A percentile compares a stretch with the other conserved stretches of the same genome.
These are phyloP conservation scores for Akanthomyces muscarius DNA, from an alignment of 2,329 filamentous ascomycete genomes.

Conservation along the genomic window DNA sequence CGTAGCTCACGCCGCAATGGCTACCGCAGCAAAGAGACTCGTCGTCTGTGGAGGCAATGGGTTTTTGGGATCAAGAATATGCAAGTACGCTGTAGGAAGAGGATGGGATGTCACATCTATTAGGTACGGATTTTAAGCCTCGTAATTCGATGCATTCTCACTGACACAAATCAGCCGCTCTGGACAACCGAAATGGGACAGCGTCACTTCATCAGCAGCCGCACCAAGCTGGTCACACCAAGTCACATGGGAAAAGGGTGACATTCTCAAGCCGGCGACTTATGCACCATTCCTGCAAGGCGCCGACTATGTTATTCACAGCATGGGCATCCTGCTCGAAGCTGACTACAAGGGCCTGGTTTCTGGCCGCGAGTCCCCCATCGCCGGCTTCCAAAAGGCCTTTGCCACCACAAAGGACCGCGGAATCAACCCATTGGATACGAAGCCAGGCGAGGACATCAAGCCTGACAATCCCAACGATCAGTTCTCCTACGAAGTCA, in stretches of 20 bases:
- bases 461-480: slow-evolving; percentile 63
- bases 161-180: slow-evolving; percentile 61
- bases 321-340: slow-evolving; percentile 92
- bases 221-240: slow-evolving; percentile 77
- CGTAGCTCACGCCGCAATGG: slow-evolving; percentile 31
- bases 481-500: slow-evolving; percentile 90
- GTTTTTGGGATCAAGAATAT: slow-evolving; percentile 85
- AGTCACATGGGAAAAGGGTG: slow-evolving; percentile 82
- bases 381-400: slow-evolving; percentile 71
- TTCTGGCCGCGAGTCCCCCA: slow-evolving; percentile 75
- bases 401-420: slow-evolving; percentile 65
- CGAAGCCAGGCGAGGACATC: slow-evolving; percentile 55
- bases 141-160: background rate
- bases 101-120: slow-evolving; percentile 93
- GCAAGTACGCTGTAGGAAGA: slow-evolving; percentile 77
- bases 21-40: slow-evolving; percentile 67
- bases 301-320: slow-evolving; percentile 85
- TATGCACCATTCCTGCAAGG: slow-evolving; percentile 73
- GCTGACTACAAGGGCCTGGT: slow-evolving; percentile 96
- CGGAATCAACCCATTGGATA: slow-evolving; percentile 66
- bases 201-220: slow-evolving; percentile 64
- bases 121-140: slow-evolving; percentile 53
- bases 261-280: slow-evolving; percentile 77
- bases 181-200: slow-evolving; percentile 80
- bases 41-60: slow-evolving; percentile 93